These are phyloP conservation scores for Ustilago cynodontis DNA, from an alignment of 1,284 basidiomycete species.

Conservation along the genomic window DNA sequence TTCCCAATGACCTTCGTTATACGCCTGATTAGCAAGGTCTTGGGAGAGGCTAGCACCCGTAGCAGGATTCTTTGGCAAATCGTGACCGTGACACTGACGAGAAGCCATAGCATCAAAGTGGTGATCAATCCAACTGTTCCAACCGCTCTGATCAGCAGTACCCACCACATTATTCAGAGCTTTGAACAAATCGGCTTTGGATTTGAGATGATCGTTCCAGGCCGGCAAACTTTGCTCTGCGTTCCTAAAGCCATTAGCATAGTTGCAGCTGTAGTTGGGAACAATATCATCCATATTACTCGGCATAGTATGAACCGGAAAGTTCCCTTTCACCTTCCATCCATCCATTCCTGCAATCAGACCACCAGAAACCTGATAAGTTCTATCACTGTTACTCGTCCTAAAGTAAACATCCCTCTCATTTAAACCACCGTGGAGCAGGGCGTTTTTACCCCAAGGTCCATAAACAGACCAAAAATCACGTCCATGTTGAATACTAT, in stretches of 20 bases:
- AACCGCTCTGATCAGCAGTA: constrained; percentile 72
- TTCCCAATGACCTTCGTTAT: constrained; percentile 57
- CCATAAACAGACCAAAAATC: constrained; percentile 75
- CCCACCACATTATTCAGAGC: constrained; percentile 73
- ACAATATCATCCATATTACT: constrained; percentile 72
- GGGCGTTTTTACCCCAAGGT: constrained; percentile 70
- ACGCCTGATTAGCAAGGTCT: constrained; percentile 47
- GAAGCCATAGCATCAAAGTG: constrained; percentile 54
- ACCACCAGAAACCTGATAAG: constrained; percentile 74
- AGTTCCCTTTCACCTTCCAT: constrained; percentile 14
- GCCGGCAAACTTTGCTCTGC: constrained; percentile 57
- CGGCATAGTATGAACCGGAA: constrained; percentile 65
- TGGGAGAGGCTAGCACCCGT: constrained; percentile 32
- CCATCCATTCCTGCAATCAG: constrained; percentile 74
- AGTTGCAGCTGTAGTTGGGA: constrained; percentile 74
- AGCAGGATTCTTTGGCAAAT: constrained; percentile 37
- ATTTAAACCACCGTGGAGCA: constrained; percentile 72
- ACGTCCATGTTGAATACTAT: constrained; percentile 74
- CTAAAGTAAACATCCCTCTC: constrained; percentile 72
- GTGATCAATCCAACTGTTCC: constrained; percentile 74
- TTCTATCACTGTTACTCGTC: constrained; percentile 73
- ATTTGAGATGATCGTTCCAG: constrained; percentile 74
- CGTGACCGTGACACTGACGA: constrained; percentile 54
- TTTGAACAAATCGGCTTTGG: constrained; percentile 71
- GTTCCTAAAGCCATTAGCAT: constrained; percentile 72